Evolutionary conservation across 1,139 yeast genomes (phyloP).

Genomic region (Tardiomyces digboiensis): DNA sequence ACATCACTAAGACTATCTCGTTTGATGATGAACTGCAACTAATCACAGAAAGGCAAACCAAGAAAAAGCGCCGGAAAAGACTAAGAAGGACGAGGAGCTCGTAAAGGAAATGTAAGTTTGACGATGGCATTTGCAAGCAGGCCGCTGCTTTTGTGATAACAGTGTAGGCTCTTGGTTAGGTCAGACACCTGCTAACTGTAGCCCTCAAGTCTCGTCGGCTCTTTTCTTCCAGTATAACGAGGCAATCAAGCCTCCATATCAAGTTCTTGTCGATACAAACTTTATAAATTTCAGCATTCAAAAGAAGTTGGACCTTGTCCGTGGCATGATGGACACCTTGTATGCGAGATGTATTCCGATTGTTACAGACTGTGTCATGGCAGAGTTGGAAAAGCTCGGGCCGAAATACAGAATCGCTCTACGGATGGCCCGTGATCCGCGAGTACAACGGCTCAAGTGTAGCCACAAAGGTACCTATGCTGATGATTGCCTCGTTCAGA

Average conservation of each 20-base stretch:
- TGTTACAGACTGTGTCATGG: conserved; percentile 96
- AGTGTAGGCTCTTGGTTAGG: no score
- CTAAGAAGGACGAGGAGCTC: conserved; percentile 64
- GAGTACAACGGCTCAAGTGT: conserved; percentile 80
- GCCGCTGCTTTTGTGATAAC: no score
- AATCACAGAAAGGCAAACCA: conserved; percentile 30
- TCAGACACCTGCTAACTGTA: conserved; percentile 9
- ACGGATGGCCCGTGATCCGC: conserved; percentile 85
- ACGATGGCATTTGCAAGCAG: no score
- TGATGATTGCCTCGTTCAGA: conserved; percentile 89
- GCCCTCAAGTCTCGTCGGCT: conserved; percentile 92
- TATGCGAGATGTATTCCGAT: conserved; percentile 94
- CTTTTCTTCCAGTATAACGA: conserved; percentile 90
- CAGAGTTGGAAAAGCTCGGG: conserved; percentile 93
- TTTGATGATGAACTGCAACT: conserved; percentile 1
- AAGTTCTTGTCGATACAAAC: conserved; percentile 90
- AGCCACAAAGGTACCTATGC: conserved; percentile 96
- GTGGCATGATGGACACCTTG: conserved; percentile 94
- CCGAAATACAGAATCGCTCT: conserved; percentile 91
- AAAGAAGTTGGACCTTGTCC: conserved; percentile 83
- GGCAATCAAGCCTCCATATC: conserved; percentile 95
- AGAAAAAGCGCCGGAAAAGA: conserved; percentile 22
- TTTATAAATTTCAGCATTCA: conserved; percentile 94
- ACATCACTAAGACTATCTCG: neutral
- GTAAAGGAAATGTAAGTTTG: conserved; percentile 49